Conservation (phyloP, 129 eudicot genomes). For the Pseudognaphalium luteoalbum region DNA sequence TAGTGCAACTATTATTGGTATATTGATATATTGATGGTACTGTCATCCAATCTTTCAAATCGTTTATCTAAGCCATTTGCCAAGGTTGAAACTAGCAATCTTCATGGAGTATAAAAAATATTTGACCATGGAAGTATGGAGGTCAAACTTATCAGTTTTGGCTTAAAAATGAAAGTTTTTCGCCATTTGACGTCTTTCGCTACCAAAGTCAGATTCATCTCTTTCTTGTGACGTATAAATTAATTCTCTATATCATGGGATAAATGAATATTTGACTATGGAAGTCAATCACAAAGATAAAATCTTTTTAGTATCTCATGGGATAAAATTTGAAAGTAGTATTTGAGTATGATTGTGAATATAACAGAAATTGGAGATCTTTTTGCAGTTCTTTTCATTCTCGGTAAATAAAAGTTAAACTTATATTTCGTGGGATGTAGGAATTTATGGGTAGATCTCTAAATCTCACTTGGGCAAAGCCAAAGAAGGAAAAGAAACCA, state of each 20-base stretch:
- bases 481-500: constrained; percentile 44
- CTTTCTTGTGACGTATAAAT: neutral
- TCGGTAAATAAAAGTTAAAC: neutral
- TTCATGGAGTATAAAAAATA: neutral
- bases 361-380: neutral
- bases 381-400: neutral
- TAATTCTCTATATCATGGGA: neutral
- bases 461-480: constrained; percentile 80
- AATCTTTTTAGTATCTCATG: constrained; percentile 10
- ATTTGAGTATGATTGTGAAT: constrained; percentile 4
- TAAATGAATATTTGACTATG: neutral
- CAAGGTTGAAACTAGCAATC: neutral
- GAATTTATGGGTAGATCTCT: constrained; percentile 79
- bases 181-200: neutral
- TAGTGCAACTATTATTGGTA: neutral
- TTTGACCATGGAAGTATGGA: neutral
- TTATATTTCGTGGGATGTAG: constrained; percentile 30
- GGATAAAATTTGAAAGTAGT: neutral
- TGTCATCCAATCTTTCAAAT: neutral
- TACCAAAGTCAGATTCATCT: neutral
- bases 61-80: neutral
- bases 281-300: constrained; percentile 16
- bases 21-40: constrained; percentile 2
- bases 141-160: neutral
- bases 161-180: constrained; percentile 13